Percentiles rank a stretch among this genome's conserved stretches.
Conservation (phyloP, 495 filamentous ascomycete species). For the Pyronema domesticum region DNA sequence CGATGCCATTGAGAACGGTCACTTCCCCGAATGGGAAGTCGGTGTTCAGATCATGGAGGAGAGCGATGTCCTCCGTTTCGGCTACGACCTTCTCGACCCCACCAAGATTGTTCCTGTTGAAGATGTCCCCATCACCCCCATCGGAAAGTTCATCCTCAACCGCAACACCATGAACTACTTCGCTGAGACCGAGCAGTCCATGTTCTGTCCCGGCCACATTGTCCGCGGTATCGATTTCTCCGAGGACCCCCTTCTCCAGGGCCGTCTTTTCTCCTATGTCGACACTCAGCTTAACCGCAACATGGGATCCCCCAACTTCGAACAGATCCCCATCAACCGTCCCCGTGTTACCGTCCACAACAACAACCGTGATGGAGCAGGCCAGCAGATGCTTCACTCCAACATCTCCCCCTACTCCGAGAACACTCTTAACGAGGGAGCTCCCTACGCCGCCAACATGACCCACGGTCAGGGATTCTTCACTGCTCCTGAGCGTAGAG, state of each 20-base stretch:
- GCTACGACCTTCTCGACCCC: conserved; percentile 56
- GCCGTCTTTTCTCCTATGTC: conserved; percentile 56
- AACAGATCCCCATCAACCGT: conserved; percentile 58
- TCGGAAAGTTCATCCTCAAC: conserved; percentile 53
- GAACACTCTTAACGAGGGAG: conserved; percentile 49
- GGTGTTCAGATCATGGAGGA: conserved; percentile 61
- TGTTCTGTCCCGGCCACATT: conserved; percentile 45
- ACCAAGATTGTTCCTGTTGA: conserved; percentile 65
- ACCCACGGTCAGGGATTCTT: conserved; percentile 57
- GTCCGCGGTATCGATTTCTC: conserved; percentile 57
- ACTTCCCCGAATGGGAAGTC: conserved; percentile 56
- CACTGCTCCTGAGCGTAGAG: conserved; percentile 40
- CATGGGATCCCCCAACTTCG: conserved; percentile 50
- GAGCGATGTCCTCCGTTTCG: conserved; percentile 43
- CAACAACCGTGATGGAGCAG: conserved; percentile 51
- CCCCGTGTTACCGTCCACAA: conserved; percentile 48
- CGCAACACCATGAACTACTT: conserved; percentile 61
- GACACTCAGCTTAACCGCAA: conserved; percentile 62
- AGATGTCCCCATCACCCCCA: conserved; percentile 42
- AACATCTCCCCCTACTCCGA: conserved; percentile 41
- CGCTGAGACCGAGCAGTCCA: conserved; percentile 57
- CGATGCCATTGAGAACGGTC: conserved; percentile 46
- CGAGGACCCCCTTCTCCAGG: conserved; percentile 56
- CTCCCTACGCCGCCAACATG: conserved; percentile 51
- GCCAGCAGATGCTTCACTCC: conserved; percentile 36